Evolutionary conservation across 768 basidiomycete genomes (phyloP).

Genomic region (Punctularia strigosozonata): DNA sequence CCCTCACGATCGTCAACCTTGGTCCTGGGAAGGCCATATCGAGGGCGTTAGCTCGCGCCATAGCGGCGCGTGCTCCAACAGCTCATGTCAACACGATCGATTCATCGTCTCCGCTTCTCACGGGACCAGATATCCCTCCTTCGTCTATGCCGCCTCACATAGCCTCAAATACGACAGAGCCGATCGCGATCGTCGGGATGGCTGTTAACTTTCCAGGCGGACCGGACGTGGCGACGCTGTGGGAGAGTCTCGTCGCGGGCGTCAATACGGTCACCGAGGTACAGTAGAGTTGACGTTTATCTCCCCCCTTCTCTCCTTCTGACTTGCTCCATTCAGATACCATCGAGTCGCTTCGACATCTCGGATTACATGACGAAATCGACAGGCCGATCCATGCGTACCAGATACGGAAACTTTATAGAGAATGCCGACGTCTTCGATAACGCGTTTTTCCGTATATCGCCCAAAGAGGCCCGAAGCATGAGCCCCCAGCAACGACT

Average conservation of each 20-base stretch:
- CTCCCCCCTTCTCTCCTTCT: background rate
- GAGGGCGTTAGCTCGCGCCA: constrained; percentile 27
- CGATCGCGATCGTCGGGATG: constrained; percentile 67
- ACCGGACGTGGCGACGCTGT: constrained; percentile 31
- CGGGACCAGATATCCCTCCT: background rate
- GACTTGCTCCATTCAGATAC: constrained; percentile 33
- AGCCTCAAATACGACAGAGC: constrained; percentile 24
- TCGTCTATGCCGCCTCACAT: no score
- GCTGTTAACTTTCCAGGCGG: constrained; percentile 48
- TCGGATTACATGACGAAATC: constrained; percentile 25
- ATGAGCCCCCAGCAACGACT: constrained; percentile 75
- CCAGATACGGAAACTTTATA: constrained; percentile 63
- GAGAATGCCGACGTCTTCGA: constrained; percentile 48
- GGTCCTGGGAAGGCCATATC: constrained; percentile 34
- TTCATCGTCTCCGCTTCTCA: background rate
- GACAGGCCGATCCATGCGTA: no score
- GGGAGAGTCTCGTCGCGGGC: constrained; percentile 48
- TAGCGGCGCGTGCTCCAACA: constrained; percentile 17
- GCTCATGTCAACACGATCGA: constrained; percentile 6
- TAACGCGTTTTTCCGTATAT: constrained; percentile 59
- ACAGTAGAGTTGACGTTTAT: constrained; percentile 4
- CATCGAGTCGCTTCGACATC: constrained; percentile 41
- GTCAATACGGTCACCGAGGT: constrained; percentile 48
- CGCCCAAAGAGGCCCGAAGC: constrained; percentile 59
- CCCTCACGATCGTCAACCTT: constrained; percentile 32